A percentile compares a stretch with the other conserved stretches of the same genome.
These are phyloP conservation scores for Ettlia oleoabundans DNA, from an alignment of 139 green algal species.

Conservation along the genomic window DNA sequence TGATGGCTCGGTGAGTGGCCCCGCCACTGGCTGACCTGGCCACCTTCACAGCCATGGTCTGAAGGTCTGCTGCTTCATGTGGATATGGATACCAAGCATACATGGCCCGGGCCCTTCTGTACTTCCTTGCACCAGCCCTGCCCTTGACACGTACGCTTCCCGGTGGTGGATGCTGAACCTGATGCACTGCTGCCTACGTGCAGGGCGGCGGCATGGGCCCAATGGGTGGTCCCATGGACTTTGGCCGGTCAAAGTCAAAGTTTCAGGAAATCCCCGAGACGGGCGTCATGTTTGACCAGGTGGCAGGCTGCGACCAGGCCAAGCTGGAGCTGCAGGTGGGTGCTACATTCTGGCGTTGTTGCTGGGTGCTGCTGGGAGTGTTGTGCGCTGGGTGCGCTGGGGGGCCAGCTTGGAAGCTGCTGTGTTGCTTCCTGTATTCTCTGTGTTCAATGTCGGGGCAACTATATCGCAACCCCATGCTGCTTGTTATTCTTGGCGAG, in stretches of 20 bases:
- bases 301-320: constrained; percentile 91
- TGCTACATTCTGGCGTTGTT: no score
- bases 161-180: background rate
- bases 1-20: constrained; percentile 31
- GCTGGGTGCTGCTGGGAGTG: no score
- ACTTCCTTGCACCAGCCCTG: background rate
- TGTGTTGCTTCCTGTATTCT: no score
- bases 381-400: no score
- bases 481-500: no score
- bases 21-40: background rate
- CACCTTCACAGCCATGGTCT: background rate
- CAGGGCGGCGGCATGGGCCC: constrained; percentile 55
- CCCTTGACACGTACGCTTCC: no score
- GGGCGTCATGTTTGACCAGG: constrained; percentile 95
- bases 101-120: background rate
- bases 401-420: no score
- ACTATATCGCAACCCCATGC: no score
- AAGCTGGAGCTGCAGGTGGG: constrained; percentile 90
- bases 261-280: constrained; percentile 99
- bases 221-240: constrained; percentile 97
- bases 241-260: constrained; percentile 97
- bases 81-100: background rate
- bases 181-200: constrained; percentile 11
- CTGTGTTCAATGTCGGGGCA: no score
- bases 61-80: no score